Percentiles rank a stretch among this genome's conserved stretches.
phyloP scores from a whole-genome alignment of 2,329 filamentous ascomycete species.

The Thielaviopsis punctulata region DNA sequence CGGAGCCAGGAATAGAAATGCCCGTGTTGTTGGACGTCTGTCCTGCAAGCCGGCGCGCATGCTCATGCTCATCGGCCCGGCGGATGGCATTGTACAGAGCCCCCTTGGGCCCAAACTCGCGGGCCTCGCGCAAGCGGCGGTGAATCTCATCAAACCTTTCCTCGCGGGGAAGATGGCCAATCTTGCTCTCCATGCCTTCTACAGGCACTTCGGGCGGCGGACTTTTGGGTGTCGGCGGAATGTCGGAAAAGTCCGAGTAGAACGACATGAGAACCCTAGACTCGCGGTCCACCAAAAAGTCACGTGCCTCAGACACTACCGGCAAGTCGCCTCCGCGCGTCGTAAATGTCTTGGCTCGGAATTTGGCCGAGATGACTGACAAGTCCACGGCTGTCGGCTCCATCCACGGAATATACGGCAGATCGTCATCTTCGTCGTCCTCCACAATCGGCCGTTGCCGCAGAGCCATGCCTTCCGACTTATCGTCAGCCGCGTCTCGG shows the following conservation, averaged over 20 bases:
- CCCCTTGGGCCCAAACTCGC: constrained; percentile 26
- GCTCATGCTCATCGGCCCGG: constrained; percentile 24
- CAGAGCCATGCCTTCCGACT: constrained; percentile 53
- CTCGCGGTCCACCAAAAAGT: constrained; percentile 38
- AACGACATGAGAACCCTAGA: constrained; percentile 43
- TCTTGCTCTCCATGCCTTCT: constrained; percentile 16
- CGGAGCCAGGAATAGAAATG: constrained; percentile 4
- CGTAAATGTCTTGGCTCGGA: constrained; percentile 30
- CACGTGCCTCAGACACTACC: constrained; percentile 38
- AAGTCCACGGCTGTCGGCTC: constrained; percentile 32
- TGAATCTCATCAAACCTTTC: constrained; percentile 31
- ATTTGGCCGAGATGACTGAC: constrained; percentile 27
- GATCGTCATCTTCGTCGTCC: constrained; percentile 41
- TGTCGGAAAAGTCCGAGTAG: constrained; percentile 36
- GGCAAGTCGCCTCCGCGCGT: constrained; percentile 35
- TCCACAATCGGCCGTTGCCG: constrained; percentile 37
- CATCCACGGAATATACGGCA: constrained; percentile 35
- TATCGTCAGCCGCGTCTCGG: constrained; percentile 55
- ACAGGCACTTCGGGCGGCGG: constrained; percentile 23
- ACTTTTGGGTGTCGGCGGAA: constrained; percentile 39
- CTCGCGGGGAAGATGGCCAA: constrained; percentile 22
- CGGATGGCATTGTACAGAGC: constrained; percentile 27
- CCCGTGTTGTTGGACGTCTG: not conserved
- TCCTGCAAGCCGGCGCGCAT: constrained; percentile 13
- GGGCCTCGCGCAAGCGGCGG: constrained; percentile 30